A percentile compares a stretch with the other conserved stretches of the same genome.
These are phyloP conservation scores for Polyporus arcularius DNA, from an alignment of 768 basidiomycete genomes.

Conservation along the genomic window DNA sequence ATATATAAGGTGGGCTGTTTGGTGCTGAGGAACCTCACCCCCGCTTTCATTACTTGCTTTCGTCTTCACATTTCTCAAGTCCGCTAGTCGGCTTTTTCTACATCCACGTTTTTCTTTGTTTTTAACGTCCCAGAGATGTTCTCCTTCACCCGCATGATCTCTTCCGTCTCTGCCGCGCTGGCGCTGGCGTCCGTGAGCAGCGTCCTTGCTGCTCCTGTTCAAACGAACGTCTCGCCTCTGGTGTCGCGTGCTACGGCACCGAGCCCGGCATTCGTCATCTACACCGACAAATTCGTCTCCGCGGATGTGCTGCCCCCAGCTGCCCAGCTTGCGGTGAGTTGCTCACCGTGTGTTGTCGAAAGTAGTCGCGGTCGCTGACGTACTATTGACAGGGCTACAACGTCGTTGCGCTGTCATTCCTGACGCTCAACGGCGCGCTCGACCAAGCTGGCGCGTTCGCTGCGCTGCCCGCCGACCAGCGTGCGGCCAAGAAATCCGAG, in stretches of 20 bases:
- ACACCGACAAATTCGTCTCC: constrained; percentile 15
- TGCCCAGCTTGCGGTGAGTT: constrained; percentile 9
- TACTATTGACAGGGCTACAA: constrained; percentile 6
- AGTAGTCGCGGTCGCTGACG: neutral
- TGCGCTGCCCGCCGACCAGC: constrained; percentile 4
- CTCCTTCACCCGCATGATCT: constrained; percentile 15
- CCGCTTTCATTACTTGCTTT: constrained; percentile 15
- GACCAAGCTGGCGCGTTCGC: constrained; percentile 13
- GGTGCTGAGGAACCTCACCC: neutral
- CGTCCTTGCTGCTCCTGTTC: constrained; percentile 7
- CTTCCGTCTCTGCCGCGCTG: constrained; percentile 14
- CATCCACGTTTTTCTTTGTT: constrained; percentile 1
- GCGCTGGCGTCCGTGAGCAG: constrained; percentile 13
- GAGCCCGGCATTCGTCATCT: constrained; percentile 15
- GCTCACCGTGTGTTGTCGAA: neutral
- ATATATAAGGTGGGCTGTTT: neutral
- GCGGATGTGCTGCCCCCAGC: constrained; percentile 16
- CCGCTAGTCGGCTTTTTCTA: constrained; percentile 14
- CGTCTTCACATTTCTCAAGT: constrained; percentile 7
- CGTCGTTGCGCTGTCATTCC: constrained; percentile 17
- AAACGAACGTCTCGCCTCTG: neutral
- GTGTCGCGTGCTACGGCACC: neutral
- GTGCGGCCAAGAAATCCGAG: constrained; percentile 20
- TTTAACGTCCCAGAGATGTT: constrained; percentile 11
- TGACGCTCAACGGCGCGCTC: constrained; percentile 7